A percentile compares a stretch with the other conserved stretches of the same genome.
These are phyloP conservation scores for Histomonas meleagridis DNA, from an alignment of 208 protist species.

Conservation along the genomic window DNA sequence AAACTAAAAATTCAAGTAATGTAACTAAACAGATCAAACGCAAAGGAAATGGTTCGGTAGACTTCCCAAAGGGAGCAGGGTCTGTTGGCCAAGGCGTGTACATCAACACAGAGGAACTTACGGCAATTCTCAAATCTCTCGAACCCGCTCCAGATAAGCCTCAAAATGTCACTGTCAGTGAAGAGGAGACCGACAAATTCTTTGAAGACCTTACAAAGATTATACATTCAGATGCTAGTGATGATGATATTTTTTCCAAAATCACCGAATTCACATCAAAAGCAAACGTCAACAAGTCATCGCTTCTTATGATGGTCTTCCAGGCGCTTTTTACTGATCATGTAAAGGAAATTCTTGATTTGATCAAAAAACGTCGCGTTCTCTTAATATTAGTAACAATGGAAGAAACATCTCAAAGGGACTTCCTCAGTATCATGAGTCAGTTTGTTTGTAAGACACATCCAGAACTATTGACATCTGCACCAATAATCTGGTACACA, in stretches of 20 bases:
- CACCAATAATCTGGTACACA: background rate
- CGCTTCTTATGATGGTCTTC: background rate
- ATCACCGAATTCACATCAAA: background rate
- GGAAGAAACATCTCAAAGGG: background rate
- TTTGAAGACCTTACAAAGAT: background rate
- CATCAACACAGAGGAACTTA: background rate
- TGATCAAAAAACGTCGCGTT: background rate
- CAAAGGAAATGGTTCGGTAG: background rate
- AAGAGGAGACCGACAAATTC: background rate
- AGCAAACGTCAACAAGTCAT: background rate
- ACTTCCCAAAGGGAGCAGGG: background rate
- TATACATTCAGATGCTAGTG: background rate
- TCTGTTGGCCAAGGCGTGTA: background rate
- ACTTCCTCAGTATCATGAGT: background rate
- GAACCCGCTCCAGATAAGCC: too few species aligned
- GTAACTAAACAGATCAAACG: background rate
- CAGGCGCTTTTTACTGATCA: background rate
- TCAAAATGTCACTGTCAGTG: too few species aligned
- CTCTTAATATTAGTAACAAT: background rate
- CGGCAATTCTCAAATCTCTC: background rate
- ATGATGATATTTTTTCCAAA: background rate
- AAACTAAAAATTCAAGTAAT: background rate
- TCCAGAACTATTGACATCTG: background rate
- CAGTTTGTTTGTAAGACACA: background rate
- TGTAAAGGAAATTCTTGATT: background rate